Evolutionary conservation across 2,329 filamentous ascomycete species (phyloP).

Genomic region (Teratosphaeria pseudoeucalypti): DNA sequence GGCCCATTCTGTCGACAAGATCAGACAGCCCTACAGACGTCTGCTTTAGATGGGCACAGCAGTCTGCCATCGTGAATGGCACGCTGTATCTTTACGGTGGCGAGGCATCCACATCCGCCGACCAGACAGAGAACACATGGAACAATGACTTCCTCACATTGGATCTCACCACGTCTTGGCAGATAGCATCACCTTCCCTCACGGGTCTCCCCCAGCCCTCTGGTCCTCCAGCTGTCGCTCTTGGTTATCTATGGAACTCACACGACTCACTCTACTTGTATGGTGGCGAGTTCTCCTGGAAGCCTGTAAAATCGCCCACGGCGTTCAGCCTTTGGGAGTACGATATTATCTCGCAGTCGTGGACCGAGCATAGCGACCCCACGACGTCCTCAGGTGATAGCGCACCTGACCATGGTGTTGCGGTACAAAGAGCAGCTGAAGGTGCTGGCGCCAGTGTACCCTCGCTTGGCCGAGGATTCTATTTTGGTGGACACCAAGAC

Average conservation of each 20-base stretch:
- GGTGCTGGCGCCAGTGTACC: conserved; percentile 62
- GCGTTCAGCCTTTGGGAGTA: conserved; percentile 62
- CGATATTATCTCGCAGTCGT: conserved; percentile 46
- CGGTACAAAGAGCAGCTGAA: conserved; percentile 61
- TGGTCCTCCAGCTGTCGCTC: conserved; percentile 59
- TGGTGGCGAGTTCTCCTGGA: conserved; percentile 62
- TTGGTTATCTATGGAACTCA: conserved; percentile 69
- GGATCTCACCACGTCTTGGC: conserved; percentile 65
- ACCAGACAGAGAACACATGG: conserved; percentile 57
- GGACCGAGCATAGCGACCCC: conserved; percentile 54
- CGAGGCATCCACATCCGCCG: conserved; percentile 46
- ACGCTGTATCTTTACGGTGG: conserved; percentile 70
- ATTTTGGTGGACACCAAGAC: conserved; percentile 70
- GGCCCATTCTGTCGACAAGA: conserved; percentile 19
- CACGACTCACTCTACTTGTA: conserved; percentile 61
- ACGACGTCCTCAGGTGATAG: conserved; percentile 54
- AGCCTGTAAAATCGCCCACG: conserved; percentile 45
- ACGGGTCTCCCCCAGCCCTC: conserved; percentile 53
- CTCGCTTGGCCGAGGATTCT: conserved; percentile 61
- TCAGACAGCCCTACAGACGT: conserved; percentile 44
- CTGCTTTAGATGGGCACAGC: conserved; percentile 57
- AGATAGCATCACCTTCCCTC: conserved; percentile 52
- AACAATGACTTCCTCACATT: conserved; percentile 64
- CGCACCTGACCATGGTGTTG: conserved; percentile 44
- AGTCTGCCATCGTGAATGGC: conserved; percentile 61